Evolutionary conservation across 2,329 filamentous ascomycete species (phyloP).

Genomic region (Stromatinia cepivora): DNA sequence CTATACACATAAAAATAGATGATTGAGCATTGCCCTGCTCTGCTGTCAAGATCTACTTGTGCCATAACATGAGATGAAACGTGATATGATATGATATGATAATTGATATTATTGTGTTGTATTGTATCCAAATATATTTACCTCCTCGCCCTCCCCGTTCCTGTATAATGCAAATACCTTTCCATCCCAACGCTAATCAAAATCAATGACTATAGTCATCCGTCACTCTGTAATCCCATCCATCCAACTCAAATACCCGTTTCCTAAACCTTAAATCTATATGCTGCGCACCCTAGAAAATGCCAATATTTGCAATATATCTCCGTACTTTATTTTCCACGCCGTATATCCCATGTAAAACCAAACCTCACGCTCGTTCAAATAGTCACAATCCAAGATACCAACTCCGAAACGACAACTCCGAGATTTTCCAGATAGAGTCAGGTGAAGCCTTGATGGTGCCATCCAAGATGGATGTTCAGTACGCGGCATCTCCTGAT

Average conservation of each 20-base stretch:
- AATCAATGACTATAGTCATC: background rate
- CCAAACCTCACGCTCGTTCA: background rate
- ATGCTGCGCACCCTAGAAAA: background rate
- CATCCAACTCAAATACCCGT: background rate
- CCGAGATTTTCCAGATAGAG: background rate
- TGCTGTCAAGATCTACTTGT: background rate
- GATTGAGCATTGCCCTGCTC: background rate
- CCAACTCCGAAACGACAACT: background rate
- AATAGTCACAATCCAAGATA: background rate
- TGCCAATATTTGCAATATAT: background rate
- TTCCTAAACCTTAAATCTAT: background rate
- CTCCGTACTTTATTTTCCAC: background rate
- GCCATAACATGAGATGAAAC: background rate
- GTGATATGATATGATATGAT: background rate
- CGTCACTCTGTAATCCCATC: background rate
- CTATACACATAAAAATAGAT: background rate
- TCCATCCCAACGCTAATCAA: slow-evolving; percentile 2
- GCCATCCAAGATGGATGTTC: background rate
- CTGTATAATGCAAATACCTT: background rate
- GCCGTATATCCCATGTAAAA: background rate
- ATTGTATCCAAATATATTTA: background rate
- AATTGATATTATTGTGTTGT: background rate
- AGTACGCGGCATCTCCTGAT: slow-evolving; percentile 32
- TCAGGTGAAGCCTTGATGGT: background rate
- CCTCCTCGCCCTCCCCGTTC: background rate